These are phyloP conservation scores for Funneliformis geosporum DNA, from an alignment of 192 early-diverging fungal genomes.

Conservation along the genomic window DNA sequence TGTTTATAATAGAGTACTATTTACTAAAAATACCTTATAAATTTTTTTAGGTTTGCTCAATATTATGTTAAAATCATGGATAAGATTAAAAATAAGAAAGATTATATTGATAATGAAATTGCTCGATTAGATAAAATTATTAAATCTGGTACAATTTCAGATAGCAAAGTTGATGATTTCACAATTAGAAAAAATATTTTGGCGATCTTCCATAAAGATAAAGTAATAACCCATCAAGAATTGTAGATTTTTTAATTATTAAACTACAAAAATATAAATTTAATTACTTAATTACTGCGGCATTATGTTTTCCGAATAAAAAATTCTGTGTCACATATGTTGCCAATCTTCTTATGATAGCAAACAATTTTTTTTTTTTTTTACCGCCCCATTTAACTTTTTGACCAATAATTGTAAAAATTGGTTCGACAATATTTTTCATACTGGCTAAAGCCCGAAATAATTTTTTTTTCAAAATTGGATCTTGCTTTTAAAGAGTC, in stretches of 20 bases:
- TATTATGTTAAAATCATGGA: slow-evolving; percentile 95
- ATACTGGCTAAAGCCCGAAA: too few relatives aligned
- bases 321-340: too few relatives aligned
- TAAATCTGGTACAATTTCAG: slow-evolving; percentile 63
- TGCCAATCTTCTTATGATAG: too few relatives aligned
- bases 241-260: not conserved
- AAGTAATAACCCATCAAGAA: not conserved
- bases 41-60: slow-evolving; percentile 49
- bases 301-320: too few relatives aligned
- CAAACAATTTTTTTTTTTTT: too few relatives aligned
- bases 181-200: slow-evolving; percentile 87
- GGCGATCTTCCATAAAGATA: slow-evolving; percentile 39
- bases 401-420: too few relatives aligned
- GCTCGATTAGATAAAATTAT: slow-evolving; percentile 81
- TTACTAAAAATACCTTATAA: slow-evolving; percentile 8
- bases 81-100: slow-evolving; percentile 70
- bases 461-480: too few relatives aligned
- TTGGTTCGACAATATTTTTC: too few relatives aligned
- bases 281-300: too few relatives aligned
- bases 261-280: too few relatives aligned
- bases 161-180: slow-evolving; percentile 82
- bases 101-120: slow-evolving; percentile 78
- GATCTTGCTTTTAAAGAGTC: too few relatives aligned
- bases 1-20: not conserved
- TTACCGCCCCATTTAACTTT: too few relatives aligned